phyloP scores from a whole-genome alignment of 139 green algal genomes.

The Chlamydomonas sp. region DNA sequence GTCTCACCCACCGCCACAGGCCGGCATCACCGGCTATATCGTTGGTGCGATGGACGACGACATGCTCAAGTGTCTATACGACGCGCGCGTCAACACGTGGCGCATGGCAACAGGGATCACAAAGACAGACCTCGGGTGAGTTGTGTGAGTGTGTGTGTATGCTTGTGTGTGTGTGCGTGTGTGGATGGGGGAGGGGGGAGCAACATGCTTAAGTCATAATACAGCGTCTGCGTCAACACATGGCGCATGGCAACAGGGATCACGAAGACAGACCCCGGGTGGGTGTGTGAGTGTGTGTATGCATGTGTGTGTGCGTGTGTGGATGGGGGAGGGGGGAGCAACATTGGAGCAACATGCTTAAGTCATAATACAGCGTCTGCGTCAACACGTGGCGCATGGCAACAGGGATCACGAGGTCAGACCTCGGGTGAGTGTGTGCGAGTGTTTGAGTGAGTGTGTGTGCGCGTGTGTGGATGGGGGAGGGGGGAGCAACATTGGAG shows the following conservation, averaged over 20 bases:
- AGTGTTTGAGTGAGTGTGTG: too few species aligned
- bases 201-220: slow-evolving; percentile 45
- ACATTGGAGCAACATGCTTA: too few species aligned
- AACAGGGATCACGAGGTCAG: too few species aligned
- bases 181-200: slow-evolving; percentile 78
- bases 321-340: too few species aligned
- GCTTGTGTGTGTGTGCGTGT: too few species aligned
- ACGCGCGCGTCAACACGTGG: slow-evolving; percentile 21
- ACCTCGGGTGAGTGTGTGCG: slow-evolving; percentile 42
- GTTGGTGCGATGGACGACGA: slow-evolving; percentile 81
- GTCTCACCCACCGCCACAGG: too few species aligned
- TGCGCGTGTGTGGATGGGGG: too few species aligned
- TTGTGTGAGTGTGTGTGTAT: too few species aligned
- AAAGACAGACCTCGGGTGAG: slow-evolving; percentile 38
- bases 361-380: background rate
- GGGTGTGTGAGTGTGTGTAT: too few species aligned
- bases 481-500: slow-evolving; percentile 85
- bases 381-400: too few species aligned
- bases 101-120: slow-evolving; percentile 41
- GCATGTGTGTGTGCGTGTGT: too few species aligned
- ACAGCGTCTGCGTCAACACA: slow-evolving; percentile 5
- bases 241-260: slow-evolving; percentile 45
- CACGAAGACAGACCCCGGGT: slow-evolving; percentile 35
- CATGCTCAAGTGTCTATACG: slow-evolving; percentile 38
- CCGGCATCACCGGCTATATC: slow-evolving; percentile 34